A percentile compares a stretch with the other conserved stretches of the same genome.
phyloP scores from a whole-genome alignment of 2,329 filamentous ascomycete genomes.

The Nemania serpens region DNA sequence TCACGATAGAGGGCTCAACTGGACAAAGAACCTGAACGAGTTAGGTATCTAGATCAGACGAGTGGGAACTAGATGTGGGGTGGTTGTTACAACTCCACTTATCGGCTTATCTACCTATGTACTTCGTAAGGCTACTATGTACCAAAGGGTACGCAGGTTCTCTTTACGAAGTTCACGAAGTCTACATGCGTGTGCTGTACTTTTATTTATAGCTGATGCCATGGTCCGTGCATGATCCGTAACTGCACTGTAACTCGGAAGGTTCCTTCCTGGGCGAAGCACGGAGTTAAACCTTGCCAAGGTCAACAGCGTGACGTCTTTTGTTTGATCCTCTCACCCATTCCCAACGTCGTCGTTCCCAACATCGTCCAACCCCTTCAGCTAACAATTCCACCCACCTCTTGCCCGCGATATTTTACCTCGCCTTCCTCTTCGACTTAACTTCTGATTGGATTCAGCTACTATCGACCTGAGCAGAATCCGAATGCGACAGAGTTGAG shows the following conservation, averaged over 20 bases:
- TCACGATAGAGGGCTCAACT: too few species aligned
- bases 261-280: not conserved
- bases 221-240: not conserved
- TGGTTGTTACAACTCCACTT: not conserved
- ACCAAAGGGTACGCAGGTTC: too few species aligned
- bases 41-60: too few species aligned
- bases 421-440: not conserved
- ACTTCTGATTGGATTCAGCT: not conserved
- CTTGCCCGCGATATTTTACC: not conserved
- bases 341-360: slow-evolving; percentile 1
- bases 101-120: not conserved
- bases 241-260: not conserved
- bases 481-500: slow-evolving; percentile 37
- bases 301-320: slow-evolving; percentile 3
- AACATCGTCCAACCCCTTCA: not conserved
- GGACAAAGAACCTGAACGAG: too few species aligned
- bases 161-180: too few species aligned
- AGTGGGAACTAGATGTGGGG: too few species aligned
- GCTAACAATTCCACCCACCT: not conserved
- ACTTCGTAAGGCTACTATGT: too few species aligned
- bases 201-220: not conserved
- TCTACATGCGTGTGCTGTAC: too few species aligned
- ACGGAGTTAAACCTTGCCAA: not conserved
- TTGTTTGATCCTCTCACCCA: slow-evolving; percentile 20
- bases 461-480: slow-evolving; percentile 21